These are phyloP conservation scores for Xylariaceae sp. DNA, from an alignment of 2,329 filamentous ascomycete genomes.

Conservation along the genomic window DNA sequence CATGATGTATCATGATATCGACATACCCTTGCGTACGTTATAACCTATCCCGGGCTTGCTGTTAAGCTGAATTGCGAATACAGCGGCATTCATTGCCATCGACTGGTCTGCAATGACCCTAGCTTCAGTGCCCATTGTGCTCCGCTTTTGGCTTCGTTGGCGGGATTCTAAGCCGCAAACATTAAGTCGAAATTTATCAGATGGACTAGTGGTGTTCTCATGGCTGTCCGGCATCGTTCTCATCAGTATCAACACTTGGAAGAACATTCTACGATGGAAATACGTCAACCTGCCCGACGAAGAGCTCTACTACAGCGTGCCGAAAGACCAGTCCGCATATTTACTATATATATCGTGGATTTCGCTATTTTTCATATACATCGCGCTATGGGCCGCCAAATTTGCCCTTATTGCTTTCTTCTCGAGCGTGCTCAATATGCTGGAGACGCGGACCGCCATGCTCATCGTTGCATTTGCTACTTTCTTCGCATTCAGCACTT, in stretches of 20 bases:
- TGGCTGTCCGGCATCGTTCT: slow-evolving; percentile 23
- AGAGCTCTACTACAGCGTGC: slow-evolving; percentile 24
- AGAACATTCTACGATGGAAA: slow-evolving; percentile 19
- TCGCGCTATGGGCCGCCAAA: slow-evolving; percentile 25
- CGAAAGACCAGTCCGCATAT: slow-evolving; percentile 14
- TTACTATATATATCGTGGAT: slow-evolving; percentile 26
- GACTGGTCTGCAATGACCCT: slow-evolving; percentile 23
- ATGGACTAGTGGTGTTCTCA: slow-evolving; percentile 20
- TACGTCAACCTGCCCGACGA: slow-evolving; percentile 16
- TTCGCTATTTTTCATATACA: slow-evolving; percentile 26
- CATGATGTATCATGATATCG: slow-evolving; percentile 21
- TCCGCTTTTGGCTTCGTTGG: slow-evolving; percentile 24
- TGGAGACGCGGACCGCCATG: slow-evolving; percentile 12
- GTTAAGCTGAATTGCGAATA: slow-evolving; percentile 1
- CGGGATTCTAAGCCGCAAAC: slow-evolving; percentile 15
- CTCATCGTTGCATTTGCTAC: slow-evolving; percentile 14
- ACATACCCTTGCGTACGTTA: slow-evolving; percentile 20
- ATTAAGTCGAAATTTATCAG: slow-evolving; percentile 17
- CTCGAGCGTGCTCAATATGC: slow-evolving; percentile 15
- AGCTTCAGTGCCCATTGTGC: slow-evolving; percentile 22
- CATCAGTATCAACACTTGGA: slow-evolving; percentile 26
- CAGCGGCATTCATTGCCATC: slow-evolving; percentile 27
- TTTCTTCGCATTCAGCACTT: slow-evolving; percentile 15
- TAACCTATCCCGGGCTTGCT: neutral
- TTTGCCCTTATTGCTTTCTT: slow-evolving; percentile 25